Conservation (phyloP, 2,329 filamentous ascomycete genomes). For the Metarhizium sp. region DNA sequence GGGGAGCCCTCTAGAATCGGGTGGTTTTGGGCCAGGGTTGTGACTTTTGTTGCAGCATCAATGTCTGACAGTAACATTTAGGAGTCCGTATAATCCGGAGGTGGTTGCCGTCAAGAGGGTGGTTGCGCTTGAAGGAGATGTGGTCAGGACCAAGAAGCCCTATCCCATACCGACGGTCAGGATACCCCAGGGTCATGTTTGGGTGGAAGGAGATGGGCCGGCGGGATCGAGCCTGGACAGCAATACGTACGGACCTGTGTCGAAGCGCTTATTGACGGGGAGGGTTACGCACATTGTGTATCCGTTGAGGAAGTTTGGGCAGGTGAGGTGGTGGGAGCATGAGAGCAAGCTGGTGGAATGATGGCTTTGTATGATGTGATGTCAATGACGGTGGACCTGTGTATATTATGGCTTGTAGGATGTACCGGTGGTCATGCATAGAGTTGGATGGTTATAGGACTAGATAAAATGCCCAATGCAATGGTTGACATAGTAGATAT, state of each 20-base stretch:
- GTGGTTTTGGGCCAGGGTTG: too few relatives aligned
- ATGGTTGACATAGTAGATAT: too few relatives aligned
- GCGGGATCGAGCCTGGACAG: constrained; percentile 67
- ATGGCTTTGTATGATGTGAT: background rate
- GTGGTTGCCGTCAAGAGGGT: constrained; percentile 71
- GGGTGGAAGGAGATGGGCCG: constrained; percentile 87
- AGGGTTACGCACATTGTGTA: constrained; percentile 63
- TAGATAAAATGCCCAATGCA: background rate
- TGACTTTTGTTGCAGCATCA: too few relatives aligned
- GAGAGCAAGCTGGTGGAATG: constrained; percentile 13
- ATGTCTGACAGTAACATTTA: constrained; percentile 20
- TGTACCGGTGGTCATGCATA: background rate
- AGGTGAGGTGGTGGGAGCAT: constrained; percentile 49
- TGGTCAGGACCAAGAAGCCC: constrained; percentile 55
- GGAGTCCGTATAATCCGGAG: constrained; percentile 63
- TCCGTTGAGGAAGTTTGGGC: constrained; percentile 52
- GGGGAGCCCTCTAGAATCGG: background rate
- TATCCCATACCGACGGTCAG: constrained; percentile 47
- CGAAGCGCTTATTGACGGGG: constrained; percentile 64
- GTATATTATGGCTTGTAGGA: too few relatives aligned
- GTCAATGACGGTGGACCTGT: too few relatives aligned
- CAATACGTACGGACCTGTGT: constrained; percentile 82
- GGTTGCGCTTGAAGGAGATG: constrained; percentile 71
- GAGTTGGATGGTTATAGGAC: background rate
- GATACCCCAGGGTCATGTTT: constrained; percentile 78